Evolutionary conservation across 208 protist species (phyloP).

Genomic region (Acanthamoeba healyi): DNA sequence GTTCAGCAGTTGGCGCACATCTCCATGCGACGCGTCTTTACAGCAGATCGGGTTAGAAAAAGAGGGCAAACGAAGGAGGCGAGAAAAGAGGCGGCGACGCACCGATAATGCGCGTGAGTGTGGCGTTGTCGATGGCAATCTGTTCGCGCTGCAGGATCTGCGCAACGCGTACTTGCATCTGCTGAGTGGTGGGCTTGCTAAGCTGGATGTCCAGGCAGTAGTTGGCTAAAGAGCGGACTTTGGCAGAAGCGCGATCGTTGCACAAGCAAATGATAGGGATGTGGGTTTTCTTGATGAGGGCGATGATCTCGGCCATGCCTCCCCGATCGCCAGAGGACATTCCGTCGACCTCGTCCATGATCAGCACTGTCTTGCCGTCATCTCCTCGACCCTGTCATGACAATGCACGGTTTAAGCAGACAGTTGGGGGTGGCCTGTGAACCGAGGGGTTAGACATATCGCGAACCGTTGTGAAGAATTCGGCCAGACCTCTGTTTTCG

Average conservation of each 20-base stretch:
- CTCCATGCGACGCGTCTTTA: conserved; percentile 93
- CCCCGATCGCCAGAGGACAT: conserved; percentile 95
- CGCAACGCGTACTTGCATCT: not conserved
- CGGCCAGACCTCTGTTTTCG: conserved; percentile 42
- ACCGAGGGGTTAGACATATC: too few species aligned
- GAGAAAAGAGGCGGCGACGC: conserved; percentile 89
- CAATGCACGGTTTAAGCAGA: not conserved
- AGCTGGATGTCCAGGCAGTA: conserved; percentile 95
- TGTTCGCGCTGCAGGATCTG: conserved; percentile 50
- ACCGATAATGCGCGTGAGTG: conserved; percentile 44
- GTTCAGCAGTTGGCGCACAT: conserved; percentile 98
- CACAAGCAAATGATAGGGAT: conserved; percentile 99
- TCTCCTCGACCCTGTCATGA: not conserved
- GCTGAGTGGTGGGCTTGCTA: conserved; percentile 40
- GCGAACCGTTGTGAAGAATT: conserved; percentile 61
- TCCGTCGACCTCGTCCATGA: conserved; percentile 99
- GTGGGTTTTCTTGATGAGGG: conserved; percentile 86
- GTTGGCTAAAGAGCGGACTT: conserved; percentile 96
- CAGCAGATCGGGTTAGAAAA: not conserved
- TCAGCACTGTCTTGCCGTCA: conserved; percentile 87
- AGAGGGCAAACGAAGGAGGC: not conserved
- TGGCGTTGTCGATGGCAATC: not conserved
- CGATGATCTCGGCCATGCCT: conserved; percentile 77
- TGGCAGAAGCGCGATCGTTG: conserved; percentile 97
- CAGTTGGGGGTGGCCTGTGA: not conserved